phyloP scores from a whole-genome alignment of 1,284 basidiomycete genomes.

The Peniophora sp. region DNA sequence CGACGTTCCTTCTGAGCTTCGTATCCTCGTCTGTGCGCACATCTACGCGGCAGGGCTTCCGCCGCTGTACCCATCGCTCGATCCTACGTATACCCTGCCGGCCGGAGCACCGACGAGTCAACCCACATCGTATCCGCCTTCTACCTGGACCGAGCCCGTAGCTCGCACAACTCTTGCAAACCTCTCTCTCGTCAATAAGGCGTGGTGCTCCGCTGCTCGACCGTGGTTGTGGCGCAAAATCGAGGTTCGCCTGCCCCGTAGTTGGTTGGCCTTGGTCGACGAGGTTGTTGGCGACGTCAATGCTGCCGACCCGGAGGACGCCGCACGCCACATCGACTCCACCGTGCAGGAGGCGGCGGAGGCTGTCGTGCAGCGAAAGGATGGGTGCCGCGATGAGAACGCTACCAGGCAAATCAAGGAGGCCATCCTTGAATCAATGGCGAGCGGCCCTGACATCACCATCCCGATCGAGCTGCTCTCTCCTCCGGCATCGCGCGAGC shows the following conservation, averaged over 20 bases:
- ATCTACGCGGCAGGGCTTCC: conserved; percentile 57
- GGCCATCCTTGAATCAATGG: conserved; percentile 50
- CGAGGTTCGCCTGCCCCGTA: conserved; percentile 70
- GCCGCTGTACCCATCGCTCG: conserved; percentile 49
- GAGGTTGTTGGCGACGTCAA: conserved; percentile 64
- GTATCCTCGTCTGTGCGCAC: conserved; percentile 59
- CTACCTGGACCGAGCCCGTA: conserved; percentile 57
- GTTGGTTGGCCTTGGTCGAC: conserved; percentile 73
- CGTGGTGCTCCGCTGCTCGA: conserved; percentile 71
- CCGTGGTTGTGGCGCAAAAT: conserved; percentile 77
- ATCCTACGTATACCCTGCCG: conserved; percentile 51
- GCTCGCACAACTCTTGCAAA: conserved; percentile 55
- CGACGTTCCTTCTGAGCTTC: conserved; percentile 51
- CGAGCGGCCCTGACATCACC: conserved; percentile 47
- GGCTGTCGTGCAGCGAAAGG: conserved; percentile 38
- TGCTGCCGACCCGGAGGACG: conserved; percentile 38
- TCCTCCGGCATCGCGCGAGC: conserved; percentile 70
- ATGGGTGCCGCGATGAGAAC: conserved; percentile 26
- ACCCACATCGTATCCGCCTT: conserved; percentile 62
- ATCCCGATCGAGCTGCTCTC: conserved; percentile 69
- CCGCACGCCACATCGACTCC: conserved; percentile 53
- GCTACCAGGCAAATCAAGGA: conserved; percentile 48
- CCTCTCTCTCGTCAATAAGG: conserved; percentile 64
- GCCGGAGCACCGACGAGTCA: conserved; percentile 47
- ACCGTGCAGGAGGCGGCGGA: conserved; percentile 56